These are phyloP conservation scores for Neofusicoccum cordaticola DNA, from an alignment of 2,329 filamentous ascomycete genomes.

Conservation along the genomic window DNA sequence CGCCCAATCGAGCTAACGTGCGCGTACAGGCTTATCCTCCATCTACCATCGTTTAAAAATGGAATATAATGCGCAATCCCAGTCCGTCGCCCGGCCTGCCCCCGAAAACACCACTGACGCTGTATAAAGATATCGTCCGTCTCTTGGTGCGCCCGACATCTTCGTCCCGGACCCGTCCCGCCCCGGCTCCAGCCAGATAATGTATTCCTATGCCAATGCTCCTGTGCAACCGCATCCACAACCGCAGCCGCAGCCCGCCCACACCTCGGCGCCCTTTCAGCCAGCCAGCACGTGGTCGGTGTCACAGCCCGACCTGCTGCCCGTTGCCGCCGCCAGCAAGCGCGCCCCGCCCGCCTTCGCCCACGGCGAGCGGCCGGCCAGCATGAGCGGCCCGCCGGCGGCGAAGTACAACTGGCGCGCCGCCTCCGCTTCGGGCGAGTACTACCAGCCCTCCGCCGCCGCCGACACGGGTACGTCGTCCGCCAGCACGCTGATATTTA, in stretches of 20 bases:
- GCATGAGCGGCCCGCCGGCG: background rate
- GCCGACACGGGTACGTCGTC: constrained; percentile 37
- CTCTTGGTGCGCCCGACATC: constrained; percentile 34
- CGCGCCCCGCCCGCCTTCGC: background rate
- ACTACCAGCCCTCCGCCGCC: constrained; percentile 29
- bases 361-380: constrained; percentile 14
- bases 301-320: constrained; percentile 19
- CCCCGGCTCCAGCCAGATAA: constrained; percentile 30
- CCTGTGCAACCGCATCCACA: constrained; percentile 24
- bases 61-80: constrained; percentile 43
- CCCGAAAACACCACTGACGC: background rate
- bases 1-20: constrained; percentile 5
- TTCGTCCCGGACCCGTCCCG: constrained; percentile 30
- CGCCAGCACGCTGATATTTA: background rate
- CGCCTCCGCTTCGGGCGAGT: constrained; percentile 29
- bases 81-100: constrained; percentile 30
- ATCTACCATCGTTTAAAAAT: constrained; percentile 29
- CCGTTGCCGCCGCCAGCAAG: background rate
- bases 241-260: constrained; percentile 9
- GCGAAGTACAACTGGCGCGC: constrained; percentile 19
- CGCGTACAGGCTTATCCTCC: constrained; percentile 1
- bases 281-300: constrained; percentile 21
- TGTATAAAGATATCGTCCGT: constrained; percentile 34
- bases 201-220: constrained; percentile 34
- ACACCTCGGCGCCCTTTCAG: constrained; percentile 24